phyloP scores from a whole-genome alignment of 345 rosid species.

The Pseudoturritis turrita region DNA sequence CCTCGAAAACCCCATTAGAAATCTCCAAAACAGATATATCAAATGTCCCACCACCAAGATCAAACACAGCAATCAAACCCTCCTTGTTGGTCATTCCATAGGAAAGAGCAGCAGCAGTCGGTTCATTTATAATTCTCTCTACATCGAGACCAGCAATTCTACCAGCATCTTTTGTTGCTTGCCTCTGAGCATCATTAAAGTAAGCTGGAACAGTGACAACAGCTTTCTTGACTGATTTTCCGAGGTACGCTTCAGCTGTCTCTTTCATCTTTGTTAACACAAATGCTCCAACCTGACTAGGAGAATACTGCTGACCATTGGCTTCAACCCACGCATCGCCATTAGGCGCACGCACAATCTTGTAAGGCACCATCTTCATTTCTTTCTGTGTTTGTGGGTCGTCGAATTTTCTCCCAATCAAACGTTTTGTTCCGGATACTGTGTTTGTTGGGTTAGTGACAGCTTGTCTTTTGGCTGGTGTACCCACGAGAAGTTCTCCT shows the following conservation, averaged over 20 bases:
- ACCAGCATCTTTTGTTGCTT: slow-evolving; percentile 96
- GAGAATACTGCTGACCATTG: slow-evolving; percentile 78
- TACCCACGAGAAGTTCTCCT: slow-evolving; percentile 77
- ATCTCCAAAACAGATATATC: slow-evolving; percentile 88
- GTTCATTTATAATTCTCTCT: slow-evolving; percentile 85
- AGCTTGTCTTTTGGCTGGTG: slow-evolving; percentile 93
- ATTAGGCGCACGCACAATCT: slow-evolving; percentile 81
- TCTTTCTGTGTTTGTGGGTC: slow-evolving; percentile 83
- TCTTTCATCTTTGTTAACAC: slow-evolving; percentile 86
- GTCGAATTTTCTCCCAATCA: slow-evolving; percentile 73
- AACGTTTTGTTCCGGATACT: slow-evolving; percentile 68
- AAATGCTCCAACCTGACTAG: slow-evolving; percentile 85
- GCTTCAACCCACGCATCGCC: slow-evolving; percentile 97
- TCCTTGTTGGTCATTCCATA: slow-evolving; percentile 93
- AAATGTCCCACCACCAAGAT: slow-evolving; percentile 92
- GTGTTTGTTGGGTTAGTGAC: slow-evolving; percentile 89
- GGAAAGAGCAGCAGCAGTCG: slow-evolving; percentile 93
- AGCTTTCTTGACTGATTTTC: slow-evolving; percentile 64
- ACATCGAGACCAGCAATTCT: slow-evolving; percentile 89
- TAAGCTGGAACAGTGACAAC: slow-evolving; percentile 92
- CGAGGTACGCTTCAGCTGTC: slow-evolving; percentile 82
- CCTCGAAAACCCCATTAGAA: slow-evolving; percentile 96
- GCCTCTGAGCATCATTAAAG: slow-evolving; percentile 95
- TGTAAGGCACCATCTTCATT: slow-evolving; percentile 86
- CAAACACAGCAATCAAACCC: slow-evolving; percentile 89